Base-by-base conservation (phyloP, 164 flowering plant genomes). In the Liriodendron chinense region DNA sequence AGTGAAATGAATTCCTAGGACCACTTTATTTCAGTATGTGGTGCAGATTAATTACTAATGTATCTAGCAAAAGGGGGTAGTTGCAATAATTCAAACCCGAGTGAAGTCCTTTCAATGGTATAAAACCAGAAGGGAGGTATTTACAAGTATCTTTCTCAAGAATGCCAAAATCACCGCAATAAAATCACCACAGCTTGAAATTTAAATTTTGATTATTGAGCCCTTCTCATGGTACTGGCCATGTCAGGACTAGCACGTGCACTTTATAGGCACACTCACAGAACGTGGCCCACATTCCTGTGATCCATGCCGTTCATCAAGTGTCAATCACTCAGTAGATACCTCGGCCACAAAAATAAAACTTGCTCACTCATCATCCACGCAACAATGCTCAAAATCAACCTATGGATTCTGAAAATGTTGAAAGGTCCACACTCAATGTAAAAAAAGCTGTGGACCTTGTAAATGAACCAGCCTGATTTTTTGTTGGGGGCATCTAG, bases 171-270 rank as follows among this genome's bases (percentile, higher is more conserved):
- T 67, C 69, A 48, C 75, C 69, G 47, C 68, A 48, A 7, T 26
- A 73, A n/a, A n/a, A 65, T 73, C 28, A 73, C 47, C 22, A 26
- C 34, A 64, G 3, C 9, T 63, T 63, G 59, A 20, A 63, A 63
- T 73, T 63, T 65, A 68, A 23, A 64, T 48, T 47, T 73, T 73
- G 56, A 64, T 22, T 43, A 47, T 73, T 67, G 10, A 53, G 43
- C 43, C 43, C 43, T 34, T 34, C 43, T 34, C 43, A 34, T 34
- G 43, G 43, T 34, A 34, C 43, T 34, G 43, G 43, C 43, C 43
- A 34, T 7, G 7, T 34, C 5, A 34, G 43, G 7, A 34, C 43
- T 34, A 34, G 43, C 43, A 34, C 43, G 43, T 34, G 43, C 43
- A 34, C 43, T 4, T 34, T 34, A 1, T 7, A 34, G 43, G 43